Conservation (phyloP, 2,329 filamentous ascomycete species). For the Fusarium sp. region DNA sequence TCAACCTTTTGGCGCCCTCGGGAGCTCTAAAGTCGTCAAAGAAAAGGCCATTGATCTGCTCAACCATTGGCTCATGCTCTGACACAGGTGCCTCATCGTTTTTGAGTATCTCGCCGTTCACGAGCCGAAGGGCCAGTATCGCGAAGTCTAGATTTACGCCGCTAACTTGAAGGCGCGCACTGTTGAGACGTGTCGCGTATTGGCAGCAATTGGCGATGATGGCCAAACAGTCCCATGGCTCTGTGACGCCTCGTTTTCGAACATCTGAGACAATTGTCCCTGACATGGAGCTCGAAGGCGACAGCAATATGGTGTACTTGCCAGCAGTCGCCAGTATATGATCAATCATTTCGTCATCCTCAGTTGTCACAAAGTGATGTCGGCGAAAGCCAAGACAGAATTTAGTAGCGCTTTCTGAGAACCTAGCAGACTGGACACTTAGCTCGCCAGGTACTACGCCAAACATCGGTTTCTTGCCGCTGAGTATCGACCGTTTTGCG, state of each 20-base stretch:
- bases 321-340: conserved; percentile 38
- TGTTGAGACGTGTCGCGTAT: conserved; percentile 42
- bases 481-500: conserved; percentile 28
- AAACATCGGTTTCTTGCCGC: not conserved
- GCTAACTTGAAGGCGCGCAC: conserved; percentile 6
- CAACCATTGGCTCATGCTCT: not conserved
- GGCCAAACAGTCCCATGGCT: conserved; percentile 42
- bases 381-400: conserved; percentile 38
- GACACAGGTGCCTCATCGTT: conserved; percentile 33
- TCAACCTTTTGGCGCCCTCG: conserved; percentile 10
- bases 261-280: conserved; percentile 41
- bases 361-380: not conserved
- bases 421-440: conserved; percentile 34
- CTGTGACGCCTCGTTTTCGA: conserved; percentile 20
- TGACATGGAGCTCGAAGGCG: conserved; percentile 39
- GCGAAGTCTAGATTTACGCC: conserved; percentile 39
- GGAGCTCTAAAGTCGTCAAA: conserved; percentile 36
- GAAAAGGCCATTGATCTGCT: conserved; percentile 20
- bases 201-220: conserved; percentile 48
- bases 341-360: not conserved
- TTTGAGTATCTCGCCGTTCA: conserved; percentile 48
- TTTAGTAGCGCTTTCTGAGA: conserved; percentile 36
- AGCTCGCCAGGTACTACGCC: conserved; percentile 36
- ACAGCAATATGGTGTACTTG: conserved; percentile 39
- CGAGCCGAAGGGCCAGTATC: conserved; percentile 41